Evolutionary conservation across 805 yeast species (phyloP), one percentile per base, ranked within the genome.

Genomic region (Starmerella etchellsii): DNA sequence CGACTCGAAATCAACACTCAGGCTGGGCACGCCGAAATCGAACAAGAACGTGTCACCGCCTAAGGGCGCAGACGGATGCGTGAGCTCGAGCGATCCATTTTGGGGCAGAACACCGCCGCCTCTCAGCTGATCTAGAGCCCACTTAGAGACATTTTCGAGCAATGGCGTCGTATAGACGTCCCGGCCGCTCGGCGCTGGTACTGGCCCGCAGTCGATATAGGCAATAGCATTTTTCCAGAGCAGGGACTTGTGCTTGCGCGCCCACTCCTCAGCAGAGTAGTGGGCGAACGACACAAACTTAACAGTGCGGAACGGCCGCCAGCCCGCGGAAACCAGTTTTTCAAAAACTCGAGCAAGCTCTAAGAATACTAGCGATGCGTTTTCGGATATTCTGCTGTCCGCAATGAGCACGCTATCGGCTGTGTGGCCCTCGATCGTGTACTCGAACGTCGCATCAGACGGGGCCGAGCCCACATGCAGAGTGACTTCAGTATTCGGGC

Each of bases 271-370:
- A 4, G 42, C 44, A 4, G 42, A 21, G 33, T 16, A 31, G 5
- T 14, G 34, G 11, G 42, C 37, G 14, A 38, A 39, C 10, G 47
- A 46, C n/a, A 48, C 44, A 15, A 48, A 43, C 2, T 27, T 22
- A 15, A 48, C 23, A 4, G 44, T 36, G 13, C 52, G 27, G 19
- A 34, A 21, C 7, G 52, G 52, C n/a, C 21, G 19, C 48, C 48
- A 48, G 18, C 48, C 44, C 4, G 28, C 21, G 4, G 26, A 8
- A 15, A 9, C 2, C 20, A 48, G 31, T 1, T 16, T 16, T 3
- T 25, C 15, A 11, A 39, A 39, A 6, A 36, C 26, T 6, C 21
- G 14, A 13, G 42, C 40, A 27, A 42, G 20, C 24, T 39, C 44
- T 13, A 18, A 11, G 14, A 48, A 37, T 8, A 31, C 23, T 2